Evolutionary conservation across 441 rosid genomes (phyloP).

Genomic region (Erysimum cheiri): DNA sequence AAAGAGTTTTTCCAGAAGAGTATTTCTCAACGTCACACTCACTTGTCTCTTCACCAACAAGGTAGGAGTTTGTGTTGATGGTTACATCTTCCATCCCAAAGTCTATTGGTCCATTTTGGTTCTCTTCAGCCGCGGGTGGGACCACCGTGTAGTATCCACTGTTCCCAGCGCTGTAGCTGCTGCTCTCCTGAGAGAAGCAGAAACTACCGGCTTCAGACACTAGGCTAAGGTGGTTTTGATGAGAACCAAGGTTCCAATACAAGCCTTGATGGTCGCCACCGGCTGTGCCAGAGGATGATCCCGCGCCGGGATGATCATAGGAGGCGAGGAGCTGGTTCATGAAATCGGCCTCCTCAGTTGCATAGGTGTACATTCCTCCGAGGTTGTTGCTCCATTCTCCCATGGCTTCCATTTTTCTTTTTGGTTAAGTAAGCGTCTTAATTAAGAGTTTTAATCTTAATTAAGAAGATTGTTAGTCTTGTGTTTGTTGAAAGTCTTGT

Average conservation of each 20-base stretch:
- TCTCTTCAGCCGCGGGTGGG: conserved; percentile 33
- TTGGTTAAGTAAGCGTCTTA: background rate
- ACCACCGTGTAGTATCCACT: conserved; percentile 41
- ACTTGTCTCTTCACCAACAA: conserved; percentile 52
- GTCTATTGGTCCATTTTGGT: conserved; percentile 52
- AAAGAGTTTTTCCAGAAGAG: conserved; percentile 37
- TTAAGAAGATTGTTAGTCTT: conserved; percentile 23
- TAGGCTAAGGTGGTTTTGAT: conserved; percentile 35
- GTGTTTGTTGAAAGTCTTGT: too few species aligned
- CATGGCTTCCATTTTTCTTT: conserved; percentile 61
- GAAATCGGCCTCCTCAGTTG: conserved; percentile 77
- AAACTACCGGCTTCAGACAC: conserved; percentile 34
- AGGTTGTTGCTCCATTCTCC: conserved; percentile 70
- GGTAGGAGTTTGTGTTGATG: conserved; percentile 49
- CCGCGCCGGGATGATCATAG: conserved; percentile 40
- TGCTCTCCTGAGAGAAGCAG: conserved; percentile 50
- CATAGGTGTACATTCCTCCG: conserved; percentile 50
- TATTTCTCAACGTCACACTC: conserved; percentile 43
- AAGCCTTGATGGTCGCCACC: conserved; percentile 29
- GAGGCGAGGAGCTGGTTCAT: conserved; percentile 68
- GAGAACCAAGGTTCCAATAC: conserved; percentile 36
- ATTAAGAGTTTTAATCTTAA: conserved; percentile 28
- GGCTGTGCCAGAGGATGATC: conserved; percentile 46
- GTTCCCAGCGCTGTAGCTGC: conserved; percentile 41
- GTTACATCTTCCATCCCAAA: conserved; percentile 51